Conservation (phyloP, 805 yeast species). For the Yamadazyma tumulicola region DNA sequence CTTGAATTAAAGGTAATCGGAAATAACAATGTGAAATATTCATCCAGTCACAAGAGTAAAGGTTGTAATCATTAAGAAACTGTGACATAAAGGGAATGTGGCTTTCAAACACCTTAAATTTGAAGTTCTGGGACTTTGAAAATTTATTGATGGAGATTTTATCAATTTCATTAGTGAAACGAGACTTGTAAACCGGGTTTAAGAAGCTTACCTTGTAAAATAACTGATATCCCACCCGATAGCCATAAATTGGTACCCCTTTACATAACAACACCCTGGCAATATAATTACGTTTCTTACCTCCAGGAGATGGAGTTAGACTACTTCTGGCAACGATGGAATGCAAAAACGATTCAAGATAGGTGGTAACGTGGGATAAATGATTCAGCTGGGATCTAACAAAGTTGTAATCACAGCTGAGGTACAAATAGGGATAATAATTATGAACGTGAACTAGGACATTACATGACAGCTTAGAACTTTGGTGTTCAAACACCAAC, state of each 20-base stretch:
- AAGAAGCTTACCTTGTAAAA: slow-evolving; percentile 67
- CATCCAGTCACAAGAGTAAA: slow-evolving; percentile 83
- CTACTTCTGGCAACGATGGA: slow-evolving; percentile 4
- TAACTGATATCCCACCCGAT: slow-evolving; percentile 56
- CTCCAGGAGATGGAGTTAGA: slow-evolving; percentile 4
- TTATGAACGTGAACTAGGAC: slow-evolving; percentile 73
- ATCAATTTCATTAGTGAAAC: slow-evolving; percentile 47
- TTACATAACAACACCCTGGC: slow-evolving; percentile 64
- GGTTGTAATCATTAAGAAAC: slow-evolving; percentile 76
- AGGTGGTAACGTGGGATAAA: slow-evolving; percentile 34
- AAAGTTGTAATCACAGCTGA: slow-evolving; percentile 51
- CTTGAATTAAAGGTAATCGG: slow-evolving; percentile 49
- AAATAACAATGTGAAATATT: slow-evolving; percentile 45
- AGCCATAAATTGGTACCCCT: slow-evolving; percentile 85
- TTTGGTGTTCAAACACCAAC: slow-evolving; percentile 42
- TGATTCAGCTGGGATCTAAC: slow-evolving; percentile 3
- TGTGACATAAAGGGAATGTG: slow-evolving; percentile 79
- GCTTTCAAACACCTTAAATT: slow-evolving; percentile 51
- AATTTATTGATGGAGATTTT: slow-evolving; percentile 5
- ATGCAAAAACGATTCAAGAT: slow-evolving; percentile 43
- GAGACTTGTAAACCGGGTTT: slow-evolving; percentile 55
- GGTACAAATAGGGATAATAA: slow-evolving; percentile 73
- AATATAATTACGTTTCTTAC: slow-evolving; percentile 43
- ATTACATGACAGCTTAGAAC: slow-evolving; percentile 21
- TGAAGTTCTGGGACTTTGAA: slow-evolving; percentile 6